Base-by-base conservation (phyloP, 805 yeast genomes). In the Candida pseudoglaebosa region DNA sequence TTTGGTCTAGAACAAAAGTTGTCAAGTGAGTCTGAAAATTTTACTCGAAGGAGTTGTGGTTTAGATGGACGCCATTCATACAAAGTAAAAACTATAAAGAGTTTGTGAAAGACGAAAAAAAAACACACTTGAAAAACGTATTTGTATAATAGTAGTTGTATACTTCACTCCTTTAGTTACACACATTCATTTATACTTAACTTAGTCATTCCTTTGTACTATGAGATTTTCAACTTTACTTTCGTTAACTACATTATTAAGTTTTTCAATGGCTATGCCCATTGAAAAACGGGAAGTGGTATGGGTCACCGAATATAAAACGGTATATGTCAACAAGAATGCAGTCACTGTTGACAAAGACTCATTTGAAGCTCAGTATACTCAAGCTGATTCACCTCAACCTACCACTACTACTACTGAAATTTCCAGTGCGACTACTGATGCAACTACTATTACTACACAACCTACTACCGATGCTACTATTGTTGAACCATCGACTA, bases 201-300 rank as follows among this genome's bases (percentile, higher is more conserved):
- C 40, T 36, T 43, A 40, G 45, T 46, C 46, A 24, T 36, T 46
- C 48, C 39, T 43, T 34, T 22, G 19, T 21, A 32, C 38, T 19
- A 48, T 44, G 49, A 43, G 39, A 33, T 44, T 43, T 16, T 29
- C 42, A 14, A 22, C 42, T 16, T 34, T 41, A 32, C 37, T 48
- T 31, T 36, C 40, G 16, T 28, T 41, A 34, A n/a, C 51, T 22
- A 30, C 51, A 34, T 37, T 48, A 35, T 43, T 55, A 22, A 42
- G 54, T 18, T 41, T 49, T 19, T 56, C 57, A 31, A 46, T 46
- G 22, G 60, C 65, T 12, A 62, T 51, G 32, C 66, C 67, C n/a
- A 16, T 33, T 33, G 36, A 33, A n/a, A 33, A 33, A 16, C 12
- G 36, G 14, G 48, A 53, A 8, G 47, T 54, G 15, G 59, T 56